phyloP scores from a whole-genome alignment of 208 protist species.

The Angomonas deanei region DNA sequence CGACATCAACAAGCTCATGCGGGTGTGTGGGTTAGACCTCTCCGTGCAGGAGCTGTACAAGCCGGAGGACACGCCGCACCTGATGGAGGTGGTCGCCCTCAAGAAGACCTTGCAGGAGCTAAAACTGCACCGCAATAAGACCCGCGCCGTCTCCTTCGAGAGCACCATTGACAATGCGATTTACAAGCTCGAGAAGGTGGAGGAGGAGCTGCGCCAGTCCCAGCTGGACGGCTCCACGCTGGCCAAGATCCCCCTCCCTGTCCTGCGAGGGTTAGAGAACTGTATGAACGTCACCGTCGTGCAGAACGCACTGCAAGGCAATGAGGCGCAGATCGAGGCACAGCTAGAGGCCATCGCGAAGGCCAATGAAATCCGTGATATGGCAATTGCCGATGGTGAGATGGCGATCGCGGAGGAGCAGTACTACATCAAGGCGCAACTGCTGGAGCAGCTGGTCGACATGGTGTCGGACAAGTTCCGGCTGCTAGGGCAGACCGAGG shows the following conservation, averaged over 20 bases:
- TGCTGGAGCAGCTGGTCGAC: constrained; percentile 62
- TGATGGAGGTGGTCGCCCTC: constrained; percentile 62
- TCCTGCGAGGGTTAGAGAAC: constrained; percentile 59
- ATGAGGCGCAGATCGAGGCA: constrained; percentile 54
- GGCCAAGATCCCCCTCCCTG: constrained; percentile 43
- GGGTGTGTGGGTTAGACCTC: constrained; percentile 35
- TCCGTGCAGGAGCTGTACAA: constrained; percentile 66
- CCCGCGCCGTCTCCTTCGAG: constrained; percentile 58
- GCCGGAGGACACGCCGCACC: constrained; percentile 72
- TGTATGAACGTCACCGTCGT: constrained; percentile 69
- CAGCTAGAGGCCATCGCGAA: constrained; percentile 50
- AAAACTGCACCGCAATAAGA: constrained; percentile 73
- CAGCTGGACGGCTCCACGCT: constrained; percentile 58
- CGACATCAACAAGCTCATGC: constrained; percentile 66
- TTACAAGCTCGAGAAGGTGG: constrained; percentile 64
- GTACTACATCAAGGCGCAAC: constrained; percentile 71
- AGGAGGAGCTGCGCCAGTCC: constrained; percentile 31
- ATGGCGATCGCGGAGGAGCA: constrained; percentile 76
- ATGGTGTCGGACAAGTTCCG: constrained; percentile 63
- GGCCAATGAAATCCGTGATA: constrained; percentile 62
- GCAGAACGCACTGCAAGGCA: constrained; percentile 47
- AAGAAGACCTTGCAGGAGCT: constrained; percentile 58
- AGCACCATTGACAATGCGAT: constrained; percentile 62
- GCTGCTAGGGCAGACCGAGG: constrained; percentile 49
- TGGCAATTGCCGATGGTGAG: constrained; percentile 65